Conservation (phyloP, 1,284 basidiomycete species). For the Trametes pubescens region DNA sequence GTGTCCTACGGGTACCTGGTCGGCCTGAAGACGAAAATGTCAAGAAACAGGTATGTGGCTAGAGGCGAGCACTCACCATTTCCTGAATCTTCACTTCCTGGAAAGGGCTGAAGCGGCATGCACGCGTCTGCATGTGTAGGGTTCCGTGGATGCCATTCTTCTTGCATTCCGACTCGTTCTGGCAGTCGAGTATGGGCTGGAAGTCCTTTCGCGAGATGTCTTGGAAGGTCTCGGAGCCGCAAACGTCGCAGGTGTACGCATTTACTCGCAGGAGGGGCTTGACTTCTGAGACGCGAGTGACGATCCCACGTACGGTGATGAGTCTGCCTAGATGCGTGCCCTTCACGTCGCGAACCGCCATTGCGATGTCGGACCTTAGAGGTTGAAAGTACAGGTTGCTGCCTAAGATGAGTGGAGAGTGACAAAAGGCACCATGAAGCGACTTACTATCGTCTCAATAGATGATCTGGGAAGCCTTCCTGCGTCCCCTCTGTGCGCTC, state of each 20-base stretch:
- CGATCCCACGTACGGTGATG: slow-evolving; percentile 97
- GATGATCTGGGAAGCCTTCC: slow-evolving; percentile 86
- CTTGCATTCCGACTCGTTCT: slow-evolving; percentile 82
- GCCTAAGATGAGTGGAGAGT: slow-evolving; percentile 5
- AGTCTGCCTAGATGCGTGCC: slow-evolving; percentile 89
- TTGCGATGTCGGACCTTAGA: slow-evolving; percentile 70
- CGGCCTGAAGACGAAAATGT: slow-evolving; percentile 67
- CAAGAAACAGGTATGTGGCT: background rate
- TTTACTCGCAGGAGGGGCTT: slow-evolving; percentile 97
- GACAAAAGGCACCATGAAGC: background rate
- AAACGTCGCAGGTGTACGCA: slow-evolving; percentile 98
- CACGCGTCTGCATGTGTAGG: slow-evolving; percentile 98
- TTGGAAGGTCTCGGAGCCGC: slow-evolving; percentile 98
- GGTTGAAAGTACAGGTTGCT: slow-evolving; percentile 94
- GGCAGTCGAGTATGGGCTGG: slow-evolving; percentile 88
- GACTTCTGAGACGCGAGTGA: slow-evolving; percentile 98
- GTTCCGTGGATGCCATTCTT: slow-evolving; percentile 91
- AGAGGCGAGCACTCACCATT: slow-evolving; percentile 70
- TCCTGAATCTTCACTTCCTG: slow-evolving; percentile 99
- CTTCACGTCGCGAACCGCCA: slow-evolving; percentile 93
- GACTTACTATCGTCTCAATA: slow-evolving; percentile 94
- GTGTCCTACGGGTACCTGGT: slow-evolving; percentile 99
- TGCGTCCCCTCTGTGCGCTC: slow-evolving; percentile 74
- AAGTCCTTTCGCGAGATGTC: slow-evolving; percentile 96
- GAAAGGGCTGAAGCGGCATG: slow-evolving; percentile 97